Base-by-base conservation (phyloP, 164 flowering plant genomes). In the Taxillus chinensis region DNA sequence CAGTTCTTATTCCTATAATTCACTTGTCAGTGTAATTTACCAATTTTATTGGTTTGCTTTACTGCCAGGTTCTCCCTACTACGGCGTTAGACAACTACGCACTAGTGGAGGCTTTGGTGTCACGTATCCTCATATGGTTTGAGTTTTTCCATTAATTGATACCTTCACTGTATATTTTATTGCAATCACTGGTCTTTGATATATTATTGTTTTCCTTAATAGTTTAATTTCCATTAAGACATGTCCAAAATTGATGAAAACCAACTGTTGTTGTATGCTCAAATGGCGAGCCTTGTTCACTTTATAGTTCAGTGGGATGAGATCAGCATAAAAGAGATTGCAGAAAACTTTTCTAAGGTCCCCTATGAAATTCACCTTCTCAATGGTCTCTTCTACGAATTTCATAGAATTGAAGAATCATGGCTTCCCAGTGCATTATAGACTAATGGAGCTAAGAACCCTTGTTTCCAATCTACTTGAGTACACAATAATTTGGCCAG, bases 281-380 rank as follows among this genome's bases (percentile, higher is more conserved):
- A 95, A 74, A 95, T 95, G 96, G 96, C 96, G 43, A 95, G 85
- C 78, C 96, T 95, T 68, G 90, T 95, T 39, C 80, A 69, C 61
- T 61, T 83, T 70, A 80, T 91, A 64, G 89, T 90, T 71, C 90
- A 78, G 70, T 82, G 76, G 77, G 78, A 86, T 54, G 86, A 75
- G 48, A 73, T 79, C 62, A 68, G 70, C 71, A 64, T 87, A 59
- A 91, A 85, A 79, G 96, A 95, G 73, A 80, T 91, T 73, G 86
- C 96, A 13, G 86, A 79, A 42, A 87, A 86, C 69, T 91, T 91
- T 73, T 91, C 96, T 39, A 91, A 80, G 99, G 99, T 93, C 58
- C 39, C 38, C 3, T 60, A n/a, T n/a, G 56, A 8, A 12, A 27
- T 27, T 2, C 27, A 27, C 27, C 2, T 27, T 27, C 27, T 27